These are phyloP conservation scores for Platanthera guangdongensis DNA, from an alignment of 106 monocot species.

Conservation along the genomic window DNA sequence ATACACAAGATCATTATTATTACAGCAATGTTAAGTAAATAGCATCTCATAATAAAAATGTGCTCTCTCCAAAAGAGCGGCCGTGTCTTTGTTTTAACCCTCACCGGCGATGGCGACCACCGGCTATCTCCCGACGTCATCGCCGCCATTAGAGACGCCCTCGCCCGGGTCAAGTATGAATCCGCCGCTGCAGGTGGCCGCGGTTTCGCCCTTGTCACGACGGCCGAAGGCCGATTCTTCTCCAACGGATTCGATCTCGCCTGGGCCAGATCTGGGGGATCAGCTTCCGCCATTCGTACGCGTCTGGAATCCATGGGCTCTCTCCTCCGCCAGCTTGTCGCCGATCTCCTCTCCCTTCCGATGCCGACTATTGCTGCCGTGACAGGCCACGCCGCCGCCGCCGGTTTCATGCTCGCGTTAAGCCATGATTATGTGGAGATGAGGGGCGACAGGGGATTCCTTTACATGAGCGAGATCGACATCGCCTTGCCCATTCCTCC, in stretches of 20 bases:
- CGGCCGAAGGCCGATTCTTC: constrained; percentile 76
- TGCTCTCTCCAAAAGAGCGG: constrained; percentile 74
- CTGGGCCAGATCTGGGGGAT: constrained; percentile 28
- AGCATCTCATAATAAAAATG: constrained; percentile 15
- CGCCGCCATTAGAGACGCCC: constrained; percentile 39
- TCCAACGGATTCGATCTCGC: constrained; percentile 73
- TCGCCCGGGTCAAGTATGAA: constrained; percentile 34
- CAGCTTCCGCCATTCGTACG: constrained; percentile 2
- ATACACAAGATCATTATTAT: too few relatives aligned
- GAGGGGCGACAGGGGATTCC: constrained; percentile 60
- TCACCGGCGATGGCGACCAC: constrained; percentile 66
- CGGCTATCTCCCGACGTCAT: constrained; percentile 51
- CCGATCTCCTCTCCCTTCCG: constrained; percentile 58
- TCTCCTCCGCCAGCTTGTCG: constrained; percentile 15
- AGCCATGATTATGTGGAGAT: constrained; percentile 64
- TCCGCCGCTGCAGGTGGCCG: constrained; percentile 11
- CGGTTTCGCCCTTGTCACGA: constrained; percentile 47
- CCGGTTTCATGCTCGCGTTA: constrained; percentile 46
- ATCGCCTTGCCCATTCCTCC: constrained; percentile 36
- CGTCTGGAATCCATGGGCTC: constrained; percentile 20
- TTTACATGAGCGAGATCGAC: constrained; percentile 89
- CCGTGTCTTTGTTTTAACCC: constrained; percentile 53
- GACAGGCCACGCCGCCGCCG: constrained; percentile 76
- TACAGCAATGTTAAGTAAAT: too few relatives aligned
- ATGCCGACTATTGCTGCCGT: constrained; percentile 76